These are phyloP conservation scores for Millerozyma acaciae DNA, from an alignment of 805 yeast genomes.

Conservation along the genomic window DNA sequence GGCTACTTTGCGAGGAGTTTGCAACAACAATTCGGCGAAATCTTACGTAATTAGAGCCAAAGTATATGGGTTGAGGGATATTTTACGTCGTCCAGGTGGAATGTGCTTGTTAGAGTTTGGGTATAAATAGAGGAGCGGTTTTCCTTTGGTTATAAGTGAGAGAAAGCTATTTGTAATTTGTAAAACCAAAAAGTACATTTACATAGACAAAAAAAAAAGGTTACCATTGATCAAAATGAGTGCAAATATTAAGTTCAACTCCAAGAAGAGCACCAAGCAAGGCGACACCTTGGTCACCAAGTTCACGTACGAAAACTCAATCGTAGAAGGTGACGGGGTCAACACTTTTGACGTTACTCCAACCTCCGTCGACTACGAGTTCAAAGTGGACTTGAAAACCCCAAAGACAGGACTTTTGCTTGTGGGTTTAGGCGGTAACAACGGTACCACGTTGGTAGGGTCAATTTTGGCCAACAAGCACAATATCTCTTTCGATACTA, in stretches of 20 bases:
- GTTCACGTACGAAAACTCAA: conserved; percentile 72
- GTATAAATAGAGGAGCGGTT: conserved; percentile 1
- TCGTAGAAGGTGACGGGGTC: conserved; percentile 50
- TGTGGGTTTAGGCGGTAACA: conserved; percentile 96
- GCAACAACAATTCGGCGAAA: no score
- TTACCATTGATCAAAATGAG: conserved; percentile 20
- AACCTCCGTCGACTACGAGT: conserved; percentile 67
- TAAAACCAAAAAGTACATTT: no score
- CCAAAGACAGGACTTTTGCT: conserved; percentile 87
- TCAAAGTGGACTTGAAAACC: conserved; percentile 74
- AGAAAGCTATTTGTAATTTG: no score
- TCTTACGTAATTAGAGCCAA: no score
- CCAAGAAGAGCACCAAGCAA: conserved; percentile 48
- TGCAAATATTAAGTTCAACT: conserved; percentile 48
- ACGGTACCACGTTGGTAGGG: conserved; percentile 87
- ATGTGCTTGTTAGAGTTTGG: not conserved
- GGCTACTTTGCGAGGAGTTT: no score
- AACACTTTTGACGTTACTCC: conserved; percentile 68
- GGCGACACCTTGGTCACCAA: conserved; percentile 54
- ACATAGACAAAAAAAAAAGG: not conserved
- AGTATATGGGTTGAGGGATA: conserved; percentile 1
- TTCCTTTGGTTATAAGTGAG: no score
- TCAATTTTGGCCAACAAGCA: conserved; percentile 83
- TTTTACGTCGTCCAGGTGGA: not conserved
- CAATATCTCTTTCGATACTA: conserved; percentile 72